Percentiles rank a stretch among this genome's conserved stretches.
Conservation (phyloP, 352 stramenopile genomes). For the Thalassiosira livingstoniorum region DNA sequence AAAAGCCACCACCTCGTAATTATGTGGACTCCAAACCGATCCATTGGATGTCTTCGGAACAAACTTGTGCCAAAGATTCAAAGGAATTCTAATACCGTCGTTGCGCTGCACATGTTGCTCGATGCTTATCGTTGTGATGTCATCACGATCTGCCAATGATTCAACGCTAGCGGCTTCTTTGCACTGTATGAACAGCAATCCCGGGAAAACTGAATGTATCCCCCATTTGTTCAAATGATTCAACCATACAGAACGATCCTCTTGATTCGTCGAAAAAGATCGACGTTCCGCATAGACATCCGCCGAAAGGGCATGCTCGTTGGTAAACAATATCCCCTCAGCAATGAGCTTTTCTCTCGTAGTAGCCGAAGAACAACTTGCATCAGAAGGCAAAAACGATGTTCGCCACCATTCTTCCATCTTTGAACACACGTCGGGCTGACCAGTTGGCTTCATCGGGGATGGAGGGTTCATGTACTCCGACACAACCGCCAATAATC, state of each 20-base stretch:
- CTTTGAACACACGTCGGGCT: constrained; percentile 34
- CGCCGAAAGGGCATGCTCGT: constrained; percentile 62
- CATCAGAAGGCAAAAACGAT: background rate
- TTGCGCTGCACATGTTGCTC: background rate
- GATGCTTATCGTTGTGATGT: constrained; percentile 3
- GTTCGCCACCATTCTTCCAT: constrained; percentile 42
- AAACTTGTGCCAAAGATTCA: constrained; percentile 43
- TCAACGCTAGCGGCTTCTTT: background rate
- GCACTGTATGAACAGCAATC: constrained; percentile 65
- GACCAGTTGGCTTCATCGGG: background rate
- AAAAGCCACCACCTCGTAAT: constrained; percentile 63
- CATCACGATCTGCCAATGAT: background rate
- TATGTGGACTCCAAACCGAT: constrained; percentile 82
- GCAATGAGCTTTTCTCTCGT: constrained; percentile 1
- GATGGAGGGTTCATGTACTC: constrained; percentile 78
- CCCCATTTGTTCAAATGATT: constrained; percentile 53
- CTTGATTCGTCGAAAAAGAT: constrained; percentile 41
- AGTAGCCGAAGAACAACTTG: background rate
- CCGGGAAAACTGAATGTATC: constrained; percentile 69
- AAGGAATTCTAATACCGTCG: background rate
- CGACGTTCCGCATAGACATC: constrained; percentile 67
- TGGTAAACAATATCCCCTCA: constrained; percentile 73
- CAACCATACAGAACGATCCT: constrained; percentile 60
- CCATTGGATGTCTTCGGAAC: constrained; percentile 67
- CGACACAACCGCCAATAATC: constrained; percentile 73